These are phyloP conservation scores for Malus orientalis DNA, from an alignment of 306 rosid species.

Conservation along the genomic window DNA sequence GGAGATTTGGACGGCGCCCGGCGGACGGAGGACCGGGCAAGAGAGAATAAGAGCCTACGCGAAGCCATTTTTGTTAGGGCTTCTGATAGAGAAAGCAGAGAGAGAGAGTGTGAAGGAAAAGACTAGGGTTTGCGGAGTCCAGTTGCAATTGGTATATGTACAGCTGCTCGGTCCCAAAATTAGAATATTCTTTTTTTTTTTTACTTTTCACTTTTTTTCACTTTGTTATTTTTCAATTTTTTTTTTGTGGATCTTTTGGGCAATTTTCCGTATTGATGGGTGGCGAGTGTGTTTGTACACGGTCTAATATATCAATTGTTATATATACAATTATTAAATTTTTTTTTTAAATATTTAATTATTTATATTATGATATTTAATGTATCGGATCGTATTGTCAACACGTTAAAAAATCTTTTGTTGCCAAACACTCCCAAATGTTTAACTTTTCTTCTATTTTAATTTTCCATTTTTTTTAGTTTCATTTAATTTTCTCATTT, in stretches of 20 bases:
- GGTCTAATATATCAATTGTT: too few species aligned
- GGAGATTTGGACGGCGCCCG: constrained; percentile 59
- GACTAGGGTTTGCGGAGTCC: constrained; percentile 51
- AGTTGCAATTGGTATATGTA: constrained; percentile 20
- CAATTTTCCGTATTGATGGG: neutral
- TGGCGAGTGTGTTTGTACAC: too few species aligned
- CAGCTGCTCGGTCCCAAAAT: constrained; percentile 10
- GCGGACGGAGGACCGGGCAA: constrained; percentile 64
- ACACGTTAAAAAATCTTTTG: too few species aligned
- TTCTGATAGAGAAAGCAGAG: constrained; percentile 15
- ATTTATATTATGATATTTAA: accelerated
- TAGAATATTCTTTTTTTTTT: constrained; percentile 2
- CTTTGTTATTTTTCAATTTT: neutral
- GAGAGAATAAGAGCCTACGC: constrained; percentile 60
- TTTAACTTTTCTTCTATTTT: neutral
- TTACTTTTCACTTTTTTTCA: neutral
- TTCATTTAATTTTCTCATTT: neutral
- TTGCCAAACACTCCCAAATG: neutral
- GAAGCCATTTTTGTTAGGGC: constrained; percentile 65
- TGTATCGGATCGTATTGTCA: accelerated
- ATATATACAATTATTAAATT: too few species aligned
- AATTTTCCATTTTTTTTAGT: neutral
- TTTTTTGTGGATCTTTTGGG: neutral
- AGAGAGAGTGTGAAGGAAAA: neutral
- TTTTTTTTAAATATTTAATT: too few species aligned